These are phyloP conservation scores for Beauveria sp. DNA, from an alignment of 2,329 filamentous ascomycete genomes.

Conservation along the genomic window DNA sequence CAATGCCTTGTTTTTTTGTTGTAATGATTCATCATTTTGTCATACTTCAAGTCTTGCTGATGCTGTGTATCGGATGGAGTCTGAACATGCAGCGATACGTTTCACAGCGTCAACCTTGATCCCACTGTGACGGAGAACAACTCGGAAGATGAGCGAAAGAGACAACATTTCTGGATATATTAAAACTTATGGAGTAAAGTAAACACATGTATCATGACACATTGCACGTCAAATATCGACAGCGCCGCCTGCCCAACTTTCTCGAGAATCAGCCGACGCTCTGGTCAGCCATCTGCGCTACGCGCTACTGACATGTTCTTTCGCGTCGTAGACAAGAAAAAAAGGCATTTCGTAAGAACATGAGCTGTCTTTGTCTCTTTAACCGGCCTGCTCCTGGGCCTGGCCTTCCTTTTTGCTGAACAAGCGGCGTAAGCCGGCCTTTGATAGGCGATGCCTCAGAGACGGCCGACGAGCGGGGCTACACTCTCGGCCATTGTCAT, in stretches of 20 bases:
- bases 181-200: background rate
- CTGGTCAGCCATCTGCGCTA: background rate
- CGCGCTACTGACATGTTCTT: background rate
- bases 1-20: no score
- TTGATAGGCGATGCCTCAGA: constrained; percentile 25
- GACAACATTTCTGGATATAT: constrained; percentile 2
- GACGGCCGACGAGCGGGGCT: background rate
- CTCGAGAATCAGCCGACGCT: background rate
- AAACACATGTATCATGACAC: background rate
- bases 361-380: background rate
- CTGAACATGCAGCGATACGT: background rate
- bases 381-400: background rate
- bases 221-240: background rate
- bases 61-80: no score
- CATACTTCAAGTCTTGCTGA: no score
- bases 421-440: constrained; percentile 30
- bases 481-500: background rate
- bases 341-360: background rate
- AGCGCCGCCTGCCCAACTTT: background rate
- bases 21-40: no score
- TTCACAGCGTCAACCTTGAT: background rate
- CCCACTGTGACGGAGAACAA: background rate
- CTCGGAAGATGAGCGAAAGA: background rate
- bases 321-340: background rate
- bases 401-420: constrained; percentile 27